Conservation (phyloP, 176 grass and related monocot species). For the Rhynchospora pubera region DNA sequence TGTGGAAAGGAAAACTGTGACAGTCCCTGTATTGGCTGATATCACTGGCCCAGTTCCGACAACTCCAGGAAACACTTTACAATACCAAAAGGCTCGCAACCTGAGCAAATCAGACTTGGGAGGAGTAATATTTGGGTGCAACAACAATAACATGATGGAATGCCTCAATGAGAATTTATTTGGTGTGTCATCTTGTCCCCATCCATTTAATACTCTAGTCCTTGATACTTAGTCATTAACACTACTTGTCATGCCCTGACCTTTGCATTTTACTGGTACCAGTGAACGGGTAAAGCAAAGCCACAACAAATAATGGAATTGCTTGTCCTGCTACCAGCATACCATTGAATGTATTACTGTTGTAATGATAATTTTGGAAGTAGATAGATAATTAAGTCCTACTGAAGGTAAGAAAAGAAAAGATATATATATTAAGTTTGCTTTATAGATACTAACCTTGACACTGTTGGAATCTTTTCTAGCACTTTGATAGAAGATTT, state of each 20-base stretch:
- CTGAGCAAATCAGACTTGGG: conserved; percentile 56
- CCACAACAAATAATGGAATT: no score
- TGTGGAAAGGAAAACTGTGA: conserved; percentile 23
- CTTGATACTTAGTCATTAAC: background rate
- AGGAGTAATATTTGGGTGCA: conserved; percentile 88
- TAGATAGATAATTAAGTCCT: background rate
- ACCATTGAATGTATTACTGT: background rate
- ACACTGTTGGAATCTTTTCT: background rate
- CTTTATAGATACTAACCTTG: background rate
- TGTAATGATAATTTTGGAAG: background rate
- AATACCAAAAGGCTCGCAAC: conserved; percentile 24
- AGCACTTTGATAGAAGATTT: background rate
- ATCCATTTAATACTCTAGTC: conserved; percentile 15
- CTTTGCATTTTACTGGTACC: no score
- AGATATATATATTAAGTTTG: background rate
- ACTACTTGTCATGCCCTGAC: no score
- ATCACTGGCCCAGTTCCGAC: background rate
- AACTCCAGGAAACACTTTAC: background rate
- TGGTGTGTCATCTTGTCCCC: conserved; percentile 38
- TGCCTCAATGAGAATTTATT: conserved; percentile 79
- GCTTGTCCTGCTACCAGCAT: no score
- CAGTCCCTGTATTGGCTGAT: background rate
- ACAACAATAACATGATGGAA: conserved; percentile 57
- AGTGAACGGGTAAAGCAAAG: background rate
- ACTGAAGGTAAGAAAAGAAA: background rate